A percentile compares a stretch with the other conserved stretches of the same genome.
Evolutionary conservation across 495 filamentous ascomycete species (phyloP).

Genomic region (Aspergillus cristatus): DNA sequence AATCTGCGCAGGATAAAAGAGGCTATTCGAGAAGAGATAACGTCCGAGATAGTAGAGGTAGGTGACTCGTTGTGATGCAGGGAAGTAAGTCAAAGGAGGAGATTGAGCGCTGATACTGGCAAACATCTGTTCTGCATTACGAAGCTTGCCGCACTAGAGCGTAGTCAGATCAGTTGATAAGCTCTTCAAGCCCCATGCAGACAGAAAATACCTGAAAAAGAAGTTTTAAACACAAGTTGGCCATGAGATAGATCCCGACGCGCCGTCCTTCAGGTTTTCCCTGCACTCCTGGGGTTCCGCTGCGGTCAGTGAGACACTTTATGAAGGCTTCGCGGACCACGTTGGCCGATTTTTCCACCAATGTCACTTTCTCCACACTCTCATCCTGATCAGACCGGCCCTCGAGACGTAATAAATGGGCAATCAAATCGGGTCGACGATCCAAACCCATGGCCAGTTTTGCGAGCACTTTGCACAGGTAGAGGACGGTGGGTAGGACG

Average conservation of each 20-base stretch:
- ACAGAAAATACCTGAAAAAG: constrained; percentile 58
- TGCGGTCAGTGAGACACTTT: constrained; percentile 78
- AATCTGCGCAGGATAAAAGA: constrained; percentile 65
- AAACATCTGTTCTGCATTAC: constrained; percentile 77
- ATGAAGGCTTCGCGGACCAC: constrained; percentile 85
- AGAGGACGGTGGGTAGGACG: constrained; percentile 67
- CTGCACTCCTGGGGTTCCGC: constrained; percentile 42
- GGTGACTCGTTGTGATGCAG: constrained; percentile 80
- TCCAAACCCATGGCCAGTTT: constrained; percentile 74
- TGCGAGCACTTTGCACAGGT: constrained; percentile 65
- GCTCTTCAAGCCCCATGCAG: too few relatives aligned
- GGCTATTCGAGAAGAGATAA: constrained; percentile 71
- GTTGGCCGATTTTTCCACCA: constrained; percentile 78
- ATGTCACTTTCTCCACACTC: constrained; percentile 52
- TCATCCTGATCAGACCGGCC: constrained; percentile 44
- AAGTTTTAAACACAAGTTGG: constrained; percentile 82
- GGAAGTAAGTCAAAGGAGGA: constrained; percentile 67
- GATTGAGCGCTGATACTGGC: constrained; percentile 78
- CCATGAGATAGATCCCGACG: constrained; percentile 78
- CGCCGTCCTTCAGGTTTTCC: constrained; percentile 71
- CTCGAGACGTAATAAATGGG: constrained; percentile 43
- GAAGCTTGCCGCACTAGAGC: constrained; percentile 42
- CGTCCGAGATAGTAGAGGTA: constrained; percentile 93
- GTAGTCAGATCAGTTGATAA: constrained; percentile 2
- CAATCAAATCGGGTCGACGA: constrained; percentile 59